Conservation (phyloP, 495 filamentous ascomycete genomes). For the Niebla homalea region DNA sequence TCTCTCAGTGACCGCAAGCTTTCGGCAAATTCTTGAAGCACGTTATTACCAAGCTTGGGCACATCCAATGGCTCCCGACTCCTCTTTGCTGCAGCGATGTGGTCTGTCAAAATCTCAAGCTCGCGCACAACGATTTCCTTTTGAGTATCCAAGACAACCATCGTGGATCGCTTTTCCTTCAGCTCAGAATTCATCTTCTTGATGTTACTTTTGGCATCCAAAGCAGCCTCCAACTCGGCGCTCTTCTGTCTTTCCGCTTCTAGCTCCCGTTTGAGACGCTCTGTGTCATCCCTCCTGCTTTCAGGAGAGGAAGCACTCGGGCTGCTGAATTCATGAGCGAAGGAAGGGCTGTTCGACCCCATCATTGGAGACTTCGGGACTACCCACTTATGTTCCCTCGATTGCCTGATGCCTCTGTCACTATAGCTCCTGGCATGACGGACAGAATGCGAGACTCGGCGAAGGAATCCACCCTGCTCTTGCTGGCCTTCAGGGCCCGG, state of each 20-base stretch:
- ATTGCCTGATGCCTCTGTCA: constrained; percentile 41
- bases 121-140: constrained; percentile 91
- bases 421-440: constrained; percentile 89
- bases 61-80: constrained; percentile 53
- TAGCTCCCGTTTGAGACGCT: constrained; percentile 62
- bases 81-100: constrained; percentile 53
- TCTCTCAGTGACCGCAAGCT: constrained; percentile 79
- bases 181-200: constrained; percentile 77
- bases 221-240: constrained; percentile 64
- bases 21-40: constrained; percentile 77
- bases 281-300: constrained; percentile 50
- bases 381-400: constrained; percentile 40
- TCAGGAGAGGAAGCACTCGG: constrained; percentile 52
- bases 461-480: constrained; percentile 53
- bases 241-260: constrained; percentile 69
- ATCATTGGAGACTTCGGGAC: constrained; percentile 57
- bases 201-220: constrained; percentile 61
- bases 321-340: constrained; percentile 55
- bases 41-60: constrained; percentile 65
- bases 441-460: constrained; percentile 81
- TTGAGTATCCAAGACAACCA: constrained; percentile 89
- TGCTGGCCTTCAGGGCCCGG: constrained; percentile 53
- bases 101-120: constrained; percentile 73
- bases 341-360: constrained; percentile 36
- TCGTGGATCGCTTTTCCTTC: constrained; percentile 85